Evolutionary conservation across 768 basidiomycete species (phyloP).

Genomic region (Termitomyces sp.): DNA sequence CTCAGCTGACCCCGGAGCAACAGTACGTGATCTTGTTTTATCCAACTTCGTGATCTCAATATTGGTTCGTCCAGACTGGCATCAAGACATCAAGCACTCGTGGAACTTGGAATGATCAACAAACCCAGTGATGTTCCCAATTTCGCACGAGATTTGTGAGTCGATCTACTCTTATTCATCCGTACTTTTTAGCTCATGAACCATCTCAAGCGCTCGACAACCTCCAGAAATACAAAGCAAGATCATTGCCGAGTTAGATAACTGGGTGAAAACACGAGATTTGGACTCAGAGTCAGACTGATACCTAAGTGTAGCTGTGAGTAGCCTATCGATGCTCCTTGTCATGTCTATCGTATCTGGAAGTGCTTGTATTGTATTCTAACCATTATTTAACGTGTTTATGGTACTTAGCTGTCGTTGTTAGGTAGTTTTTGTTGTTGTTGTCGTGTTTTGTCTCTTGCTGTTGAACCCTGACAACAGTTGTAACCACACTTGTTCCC

Average conservation of each 20-base stretch:
- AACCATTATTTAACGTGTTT: not conserved
- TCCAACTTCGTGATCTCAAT: not conserved
- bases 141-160: constrained; percentile 70
- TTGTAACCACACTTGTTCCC: not conserved
- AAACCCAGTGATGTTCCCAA: constrained; percentile 44
- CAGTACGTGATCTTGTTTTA: constrained; percentile 36
- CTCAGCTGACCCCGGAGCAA: constrained; percentile 41
- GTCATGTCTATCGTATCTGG: not conserved
- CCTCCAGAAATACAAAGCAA: constrained; percentile 37
- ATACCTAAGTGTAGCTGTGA: not conserved
- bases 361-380: not conserved
- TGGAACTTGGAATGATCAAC: constrained; percentile 59
- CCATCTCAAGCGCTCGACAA: constrained; percentile 31
- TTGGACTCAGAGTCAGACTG: constrained; percentile 11
- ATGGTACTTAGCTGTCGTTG: not conserved
- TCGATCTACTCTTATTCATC: constrained; percentile 7
- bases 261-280: constrained; percentile 19
- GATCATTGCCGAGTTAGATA: constrained; percentile 40
- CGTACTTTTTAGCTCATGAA: not conserved
- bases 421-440: not conserved
- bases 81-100: constrained; percentile 55
- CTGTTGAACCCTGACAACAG: not conserved
- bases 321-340: not conserved
- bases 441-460: not conserved
- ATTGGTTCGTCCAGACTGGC: constrained; percentile 37